These are phyloP conservation scores for Cucumis hystrix DNA, from an alignment of 306 rosid species.

Conservation along the genomic window DNA sequence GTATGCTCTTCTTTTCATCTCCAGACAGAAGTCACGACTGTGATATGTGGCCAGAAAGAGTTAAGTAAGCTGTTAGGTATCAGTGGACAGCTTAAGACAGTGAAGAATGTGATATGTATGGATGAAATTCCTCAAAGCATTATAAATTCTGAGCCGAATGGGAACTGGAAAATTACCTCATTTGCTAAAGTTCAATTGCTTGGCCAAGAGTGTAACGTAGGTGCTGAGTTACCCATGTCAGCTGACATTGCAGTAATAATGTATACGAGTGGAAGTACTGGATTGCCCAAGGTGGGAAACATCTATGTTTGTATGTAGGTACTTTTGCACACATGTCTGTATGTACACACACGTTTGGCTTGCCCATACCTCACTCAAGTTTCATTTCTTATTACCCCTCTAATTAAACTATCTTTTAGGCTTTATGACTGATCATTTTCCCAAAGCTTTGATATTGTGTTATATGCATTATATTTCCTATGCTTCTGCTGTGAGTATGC, in stretches of 20 bases:
- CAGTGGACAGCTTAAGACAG: constrained; percentile 66
- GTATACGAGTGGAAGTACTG: constrained; percentile 99
- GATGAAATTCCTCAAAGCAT: constrained; percentile 52
- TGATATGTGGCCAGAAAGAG: constrained; percentile 83
- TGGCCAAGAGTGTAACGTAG: constrained; percentile 51
- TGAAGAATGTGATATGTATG: constrained; percentile 72
- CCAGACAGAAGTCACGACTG: constrained; percentile 90
- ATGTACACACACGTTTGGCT: background rate
- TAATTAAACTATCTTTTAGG: background rate
- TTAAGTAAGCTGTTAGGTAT: constrained; percentile 49
- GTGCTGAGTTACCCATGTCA: constrained; percentile 69
- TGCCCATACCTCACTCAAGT: background rate
- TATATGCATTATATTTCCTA: background rate
- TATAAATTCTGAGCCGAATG: constrained; percentile 26
- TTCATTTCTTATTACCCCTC: background rate
- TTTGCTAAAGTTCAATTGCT: constrained; percentile 51
- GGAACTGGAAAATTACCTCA: constrained; percentile 45
- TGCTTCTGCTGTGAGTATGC: background rate
- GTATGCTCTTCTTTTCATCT: constrained; percentile 1
- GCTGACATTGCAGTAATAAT: constrained; percentile 89
- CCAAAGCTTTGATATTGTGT: background rate
- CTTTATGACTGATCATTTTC: background rate
- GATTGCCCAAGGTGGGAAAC: constrained; percentile 80
- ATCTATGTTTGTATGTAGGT: constrained; percentile 9
- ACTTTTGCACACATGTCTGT: background rate